Base-by-base conservation (phyloP, 1,139 yeast genomes). In the Saccharomyces pastorianus region DNA sequence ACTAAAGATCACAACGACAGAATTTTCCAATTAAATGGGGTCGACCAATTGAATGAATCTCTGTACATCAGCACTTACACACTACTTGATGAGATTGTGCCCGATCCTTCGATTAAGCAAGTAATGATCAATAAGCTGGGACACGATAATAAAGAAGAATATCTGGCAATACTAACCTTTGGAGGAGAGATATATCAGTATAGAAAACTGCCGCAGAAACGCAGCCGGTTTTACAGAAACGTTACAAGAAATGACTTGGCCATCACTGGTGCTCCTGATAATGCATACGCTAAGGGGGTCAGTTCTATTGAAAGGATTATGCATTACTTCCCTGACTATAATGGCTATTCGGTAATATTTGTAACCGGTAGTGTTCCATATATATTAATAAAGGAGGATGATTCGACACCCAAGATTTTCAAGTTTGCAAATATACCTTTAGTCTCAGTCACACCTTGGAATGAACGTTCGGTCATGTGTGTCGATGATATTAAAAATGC, bases 141-240 rank as follows among this genome's bases (percentile, higher is more conserved):
- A 3, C 88, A 85, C 61, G 64, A 64, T 34, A 59, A 63, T 23
- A 70, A 74, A 27, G 75, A 79, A 53, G 53, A 88, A 61, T 84
- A 82, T 66, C 68, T 90, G 56, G 76, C 90, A 0, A 74, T 88
- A 6, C 73, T 89, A 51, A 88, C 96, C 0, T 79, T 83, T 65
- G 91, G 93, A 53, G 95, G 95, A 62, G 95, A 89, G 67, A 73
- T 88, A 1, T 73, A 82, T 48, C 73, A 86, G 58, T 89, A 89
- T 67, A 82, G 82, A 61, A 71, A 84, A 47, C 80, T 74, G 55
- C 75, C 75, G 59, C 82, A 78, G 64, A 59, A 71, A 20, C 56
- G 55, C 41, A 67, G 67, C 44, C 79, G 81, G 3, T 78, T 76
- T 48, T 77, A 74, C 60, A 73, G 76, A 57, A 60, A 59, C 50